Conservation (phyloP, 805 yeast species). For the Maudiozyma serrabonitensis region DNA sequence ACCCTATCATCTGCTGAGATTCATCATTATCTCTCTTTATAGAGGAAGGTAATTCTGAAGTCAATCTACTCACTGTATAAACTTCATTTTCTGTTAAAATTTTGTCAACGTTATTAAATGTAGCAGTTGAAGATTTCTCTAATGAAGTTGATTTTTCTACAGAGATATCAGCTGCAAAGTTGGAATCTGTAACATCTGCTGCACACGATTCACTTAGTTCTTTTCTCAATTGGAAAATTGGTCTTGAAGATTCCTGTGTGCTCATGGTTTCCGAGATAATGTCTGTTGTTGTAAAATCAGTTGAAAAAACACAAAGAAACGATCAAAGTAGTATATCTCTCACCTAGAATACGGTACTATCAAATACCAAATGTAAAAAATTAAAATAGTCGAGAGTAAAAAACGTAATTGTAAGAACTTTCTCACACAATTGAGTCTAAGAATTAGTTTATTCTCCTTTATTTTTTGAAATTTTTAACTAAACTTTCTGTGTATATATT, state of each 20-base stretch:
- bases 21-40: conserved; percentile 1
- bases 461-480: too few relatives aligned
- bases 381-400: too few relatives aligned
- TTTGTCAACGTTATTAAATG: conserved; percentile 2
- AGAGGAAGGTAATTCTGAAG: conserved; percentile 4
- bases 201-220: conserved; percentile 10
- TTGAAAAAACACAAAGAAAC: too few relatives aligned
- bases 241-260: conserved; percentile 1
- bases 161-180: background rate
- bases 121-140: background rate
- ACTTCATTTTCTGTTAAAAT: conserved; percentile 26
- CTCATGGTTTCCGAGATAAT: background rate
- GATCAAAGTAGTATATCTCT: too few relatives aligned
- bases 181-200: background rate
- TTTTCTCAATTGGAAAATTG: conserved; percentile 26
- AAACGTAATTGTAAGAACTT: too few relatives aligned
- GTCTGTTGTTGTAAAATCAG: too few relatives aligned
- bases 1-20: conserved; percentile 28
- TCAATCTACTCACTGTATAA: conserved; percentile 18
- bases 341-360: too few relatives aligned
- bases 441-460: too few relatives aligned
- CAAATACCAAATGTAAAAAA: too few relatives aligned
- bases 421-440: too few relatives aligned
- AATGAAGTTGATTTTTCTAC: background rate
- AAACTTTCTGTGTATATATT: too few relatives aligned